Base-by-base conservation (phyloP, 2,329 filamentous ascomycete species). In the Cladosporium velox region DNA sequence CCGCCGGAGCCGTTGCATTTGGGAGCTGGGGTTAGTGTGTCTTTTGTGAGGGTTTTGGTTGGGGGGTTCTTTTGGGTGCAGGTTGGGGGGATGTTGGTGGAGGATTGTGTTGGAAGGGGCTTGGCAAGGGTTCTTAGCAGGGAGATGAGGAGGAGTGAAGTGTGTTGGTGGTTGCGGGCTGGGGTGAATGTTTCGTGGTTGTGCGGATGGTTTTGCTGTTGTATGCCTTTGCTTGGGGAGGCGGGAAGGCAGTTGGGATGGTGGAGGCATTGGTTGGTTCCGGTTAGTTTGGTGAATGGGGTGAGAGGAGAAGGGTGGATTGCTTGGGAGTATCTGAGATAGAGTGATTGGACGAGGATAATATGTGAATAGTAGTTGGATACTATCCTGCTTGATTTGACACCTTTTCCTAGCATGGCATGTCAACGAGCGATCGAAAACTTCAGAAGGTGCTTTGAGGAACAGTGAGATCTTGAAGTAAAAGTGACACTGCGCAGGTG, bases 1-100 rank as follows among this genome's bases (percentile, higher is more conserved):
- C 74, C 74, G 18, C 68, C 73, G 41, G 65, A 73, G 35, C 74
- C 73, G 14, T 59, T 47, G 26, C 26, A 49, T 34, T 24, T 69
- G 49, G 66, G 67, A 28, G 67, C 67, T 18, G 65, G 54, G n/a
- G 26, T 62, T 8, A 32, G 30, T 12, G 65, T 62, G 5, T 51
- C 41, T 47, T 47, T 26, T 30, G 63, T 74, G 32, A 66, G 70
- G 26, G 15, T 67, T 24, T 62, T 38, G 21, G 59, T 74, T 5
- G 67, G 67, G 4, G 65, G 51, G 0, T 76, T 76, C 66, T 76
- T 76, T 64, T 74, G 70, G 71, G 38, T 72, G 34, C 74, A 76
- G 65, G 69, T 71, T n/a, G 5, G 72, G 4, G 73, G 67, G 1
- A 71, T 76, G 12, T 38, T 73, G 26, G 26, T 66, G 7, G 74